Percentiles rank a stretch among this genome's conserved stretches.
These are phyloP conservation scores for Wickerhamomyces hampshirensis DNA, from an alignment of 805 yeast genomes.

Conservation along the genomic window DNA sequence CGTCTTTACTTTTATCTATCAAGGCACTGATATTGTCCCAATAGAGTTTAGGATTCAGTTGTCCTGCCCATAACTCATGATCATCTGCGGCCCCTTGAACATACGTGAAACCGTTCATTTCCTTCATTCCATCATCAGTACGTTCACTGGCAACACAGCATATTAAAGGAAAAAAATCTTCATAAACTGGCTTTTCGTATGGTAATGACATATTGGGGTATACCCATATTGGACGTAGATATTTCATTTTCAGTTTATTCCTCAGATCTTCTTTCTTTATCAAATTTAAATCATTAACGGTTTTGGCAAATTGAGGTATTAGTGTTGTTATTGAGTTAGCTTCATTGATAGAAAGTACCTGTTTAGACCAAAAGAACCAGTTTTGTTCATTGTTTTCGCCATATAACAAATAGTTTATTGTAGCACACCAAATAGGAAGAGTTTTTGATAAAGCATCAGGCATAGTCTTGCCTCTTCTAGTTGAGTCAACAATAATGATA, in stretches of 20 bases:
- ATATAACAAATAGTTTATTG: conserved; percentile 48
- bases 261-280: conserved; percentile 31
- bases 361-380: conserved; percentile 45
- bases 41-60: conserved; percentile 47
- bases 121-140: conserved; percentile 54
- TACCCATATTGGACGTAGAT: conserved; percentile 66
- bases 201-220: conserved; percentile 47
- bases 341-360: conserved; percentile 56
- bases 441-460: conserved; percentile 89
- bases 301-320: conserved; percentile 45
- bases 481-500: conserved; percentile 69
- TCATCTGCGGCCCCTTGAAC: conserved; percentile 96
- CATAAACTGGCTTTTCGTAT: conserved; percentile 26
- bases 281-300: conserved; percentile 37
- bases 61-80: conserved; percentile 78
- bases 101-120: conserved; percentile 47
- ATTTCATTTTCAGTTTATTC: conserved; percentile 34
- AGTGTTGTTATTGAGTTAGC: conserved; percentile 40
- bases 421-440: conserved; percentile 89
- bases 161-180: conserved; percentile 38
- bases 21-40: conserved; percentile 44
- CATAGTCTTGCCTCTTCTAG: conserved; percentile 76
- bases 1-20: conserved; percentile 24
- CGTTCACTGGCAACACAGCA: conserved; percentile 59
- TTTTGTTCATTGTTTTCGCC: conserved; percentile 18